phyloP scores from a whole-genome alignment of 257 asterid genomes.

The Capsicum pubescens region DNA sequence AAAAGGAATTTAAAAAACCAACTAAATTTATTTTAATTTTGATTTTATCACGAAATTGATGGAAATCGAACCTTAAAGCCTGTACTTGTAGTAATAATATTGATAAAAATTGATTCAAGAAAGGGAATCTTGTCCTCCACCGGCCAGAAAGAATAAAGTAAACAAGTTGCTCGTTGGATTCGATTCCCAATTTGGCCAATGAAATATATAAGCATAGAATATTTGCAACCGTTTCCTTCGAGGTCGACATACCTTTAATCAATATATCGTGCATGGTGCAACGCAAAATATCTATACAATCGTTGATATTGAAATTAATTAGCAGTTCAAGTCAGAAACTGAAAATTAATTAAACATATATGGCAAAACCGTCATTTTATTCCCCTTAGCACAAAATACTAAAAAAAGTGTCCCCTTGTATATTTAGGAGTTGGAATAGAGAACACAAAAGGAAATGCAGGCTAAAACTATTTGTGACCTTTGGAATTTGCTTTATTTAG shows the following conservation, averaged over 20 bases:
- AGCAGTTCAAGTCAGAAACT: neutral
- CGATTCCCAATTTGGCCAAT: neutral
- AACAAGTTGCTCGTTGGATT: neutral
- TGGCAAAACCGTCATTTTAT: neutral
- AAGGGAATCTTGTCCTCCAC: conserved; percentile 10
- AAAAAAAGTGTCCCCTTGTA: neutral
- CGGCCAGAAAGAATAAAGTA: conserved; percentile 4
- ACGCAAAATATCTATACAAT: neutral
- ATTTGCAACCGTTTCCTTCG: neutral
- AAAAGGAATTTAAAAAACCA: no score
- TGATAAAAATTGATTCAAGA: neutral
- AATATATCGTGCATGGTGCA: neutral
- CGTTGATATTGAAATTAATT: neutral
- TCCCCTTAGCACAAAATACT: neutral
- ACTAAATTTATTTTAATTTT: no score
- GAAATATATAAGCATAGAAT: neutral
- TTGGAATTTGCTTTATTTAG: conserved; percentile 54
- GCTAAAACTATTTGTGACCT: neutral
- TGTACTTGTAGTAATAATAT: neutral
- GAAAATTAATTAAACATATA: neutral
- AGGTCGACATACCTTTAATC: neutral
- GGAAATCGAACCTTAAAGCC: no score
- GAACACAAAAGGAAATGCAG: neutral
- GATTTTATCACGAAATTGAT: no score
- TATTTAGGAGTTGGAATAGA: neutral